These are phyloP conservation scores for Amoebophrya sp. DNA, from an alignment of 169 alveolate species.

Conservation along the genomic window DNA sequence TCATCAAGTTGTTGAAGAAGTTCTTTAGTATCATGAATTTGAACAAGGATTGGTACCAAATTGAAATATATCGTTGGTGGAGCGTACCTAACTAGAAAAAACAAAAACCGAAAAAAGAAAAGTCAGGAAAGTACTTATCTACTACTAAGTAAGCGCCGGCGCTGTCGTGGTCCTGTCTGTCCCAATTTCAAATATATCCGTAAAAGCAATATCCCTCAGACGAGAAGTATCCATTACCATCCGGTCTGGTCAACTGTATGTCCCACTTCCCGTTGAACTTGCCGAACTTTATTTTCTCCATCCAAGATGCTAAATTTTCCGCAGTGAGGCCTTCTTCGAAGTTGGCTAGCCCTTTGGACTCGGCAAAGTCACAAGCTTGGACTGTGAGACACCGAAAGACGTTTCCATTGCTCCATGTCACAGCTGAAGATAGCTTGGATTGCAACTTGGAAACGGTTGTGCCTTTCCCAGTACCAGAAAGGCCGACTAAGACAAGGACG, in stretches of 20 bases:
- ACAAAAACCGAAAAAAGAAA: too few species aligned
- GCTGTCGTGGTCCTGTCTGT: too few species aligned
- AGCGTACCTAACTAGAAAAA: too few species aligned
- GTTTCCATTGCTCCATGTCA: constrained; percentile 41
- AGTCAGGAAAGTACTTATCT: too few species aligned
- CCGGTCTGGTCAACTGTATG: background rate
- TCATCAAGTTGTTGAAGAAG: too few species aligned
- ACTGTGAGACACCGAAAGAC: constrained; percentile 40
- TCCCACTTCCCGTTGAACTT: constrained; percentile 35
- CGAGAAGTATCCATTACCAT: too few species aligned
- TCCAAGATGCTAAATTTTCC: constrained; percentile 8
- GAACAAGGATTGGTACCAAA: too few species aligned
- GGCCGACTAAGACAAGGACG: constrained; percentile 32
- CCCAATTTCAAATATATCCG: too few species aligned
- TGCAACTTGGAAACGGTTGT: constrained; percentile 37
- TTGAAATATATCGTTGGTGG: too few species aligned
- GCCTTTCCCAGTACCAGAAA: constrained; percentile 43
- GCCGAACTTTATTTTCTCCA: constrained; percentile 32
- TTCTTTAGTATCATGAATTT: too few species aligned
- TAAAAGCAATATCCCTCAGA: too few species aligned
- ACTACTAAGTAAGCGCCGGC: too few species aligned
- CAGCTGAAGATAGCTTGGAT: constrained; percentile 32
- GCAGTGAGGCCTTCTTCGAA: constrained; percentile 21
- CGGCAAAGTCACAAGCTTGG: constrained; percentile 34
- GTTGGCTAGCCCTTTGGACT: background rate